These are phyloP conservation scores for Aspergillus eucalypticola DNA, from an alignment of 2,329 filamentous ascomycete species.

Conservation along the genomic window DNA sequence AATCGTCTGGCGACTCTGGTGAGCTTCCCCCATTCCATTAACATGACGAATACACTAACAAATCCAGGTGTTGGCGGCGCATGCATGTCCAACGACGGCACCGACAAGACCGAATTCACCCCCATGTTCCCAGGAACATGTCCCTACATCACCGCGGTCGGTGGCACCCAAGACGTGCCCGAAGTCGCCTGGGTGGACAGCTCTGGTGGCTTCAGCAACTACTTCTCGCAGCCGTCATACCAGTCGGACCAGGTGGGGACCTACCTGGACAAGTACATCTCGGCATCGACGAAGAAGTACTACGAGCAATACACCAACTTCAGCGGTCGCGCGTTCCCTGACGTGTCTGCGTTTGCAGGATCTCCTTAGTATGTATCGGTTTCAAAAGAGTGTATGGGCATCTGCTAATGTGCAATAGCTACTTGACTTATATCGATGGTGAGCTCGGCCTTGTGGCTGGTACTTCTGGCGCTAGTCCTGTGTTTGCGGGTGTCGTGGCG, in stretches of 20 bases:
- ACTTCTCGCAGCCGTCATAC: constrained; percentile 51
- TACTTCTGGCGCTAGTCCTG: constrained; percentile 1
- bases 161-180: constrained; percentile 57
- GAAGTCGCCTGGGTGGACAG: constrained; percentile 51
- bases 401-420: neutral
- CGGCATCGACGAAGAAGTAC: constrained; percentile 35
- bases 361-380: constrained; percentile 43
- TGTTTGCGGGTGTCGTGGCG: neutral
- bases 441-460: neutral
- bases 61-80: neutral
- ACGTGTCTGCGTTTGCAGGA: constrained; percentile 61
- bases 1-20: constrained; percentile 58
- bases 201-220: constrained; percentile 54
- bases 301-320: constrained; percentile 51
- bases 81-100: constrained; percentile 39
- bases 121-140: constrained; percentile 67
- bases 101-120: constrained; percentile 56
- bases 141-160: constrained; percentile 68
- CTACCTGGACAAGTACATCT: constrained; percentile 42
- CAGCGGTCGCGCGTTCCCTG: constrained; percentile 56
- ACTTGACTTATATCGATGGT: neutral
- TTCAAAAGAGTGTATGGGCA: too few relatives aligned
- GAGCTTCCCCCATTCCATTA: neutral
- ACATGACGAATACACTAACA: too few relatives aligned
- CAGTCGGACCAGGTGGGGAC: constrained; percentile 47